Base-by-base conservation (phyloP, 106 monocot species). In the Apostasia shenzhenica region DNA sequence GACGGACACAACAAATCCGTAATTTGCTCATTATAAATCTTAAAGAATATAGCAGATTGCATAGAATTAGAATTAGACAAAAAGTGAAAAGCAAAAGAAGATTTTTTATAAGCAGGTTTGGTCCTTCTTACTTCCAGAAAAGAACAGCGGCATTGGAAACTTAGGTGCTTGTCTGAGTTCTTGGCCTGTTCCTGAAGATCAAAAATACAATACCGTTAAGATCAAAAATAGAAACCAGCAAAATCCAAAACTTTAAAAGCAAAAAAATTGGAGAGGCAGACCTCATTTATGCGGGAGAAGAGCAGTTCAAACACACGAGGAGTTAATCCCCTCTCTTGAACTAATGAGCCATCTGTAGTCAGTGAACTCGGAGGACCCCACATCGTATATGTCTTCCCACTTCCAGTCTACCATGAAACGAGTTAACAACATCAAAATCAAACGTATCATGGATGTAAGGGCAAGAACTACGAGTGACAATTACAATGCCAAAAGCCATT, bases 1-100 rank as follows among this genome's bases (percentile, higher is more conserved):
- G 53, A 76, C 58, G 90, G 85, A 38, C 90, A 93, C 75, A 99
- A 81, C 73, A 99, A 76, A 71, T 99, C 99, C 44, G 90, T 99
- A 41, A 99, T 93, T 82, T 99, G 99, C 69, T 99, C 99, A 78
- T 99, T 99, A 69, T 93, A 99, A 57, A 99, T 99, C 99, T 99
- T 76, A 63, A 67, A 74, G 6, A 2, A 57, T n/a, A 68, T 62
- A 78, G 12, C 38, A 74, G 41, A 8, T 8, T 54, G 42, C 38
- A 10, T 58, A n/a, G 2, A 67, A 47, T 3, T 9, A 50, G 13
- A 50, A 14, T 59, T 55, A 69, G 38, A 37, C 4, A 53, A 45
- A 14, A 46, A 26, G 26, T 26, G 26, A 26, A 75, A 48, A 63
- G 37, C 42, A n/a, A 55, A 70, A 51, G 61, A 14, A 48, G 54